A percentile compares a stretch with the other conserved stretches of the same genome.
These are phyloP conservation scores for Lomentospora prolificans DNA, from an alignment of 2,329 filamentous ascomycete genomes.

Conservation along the genomic window DNA sequence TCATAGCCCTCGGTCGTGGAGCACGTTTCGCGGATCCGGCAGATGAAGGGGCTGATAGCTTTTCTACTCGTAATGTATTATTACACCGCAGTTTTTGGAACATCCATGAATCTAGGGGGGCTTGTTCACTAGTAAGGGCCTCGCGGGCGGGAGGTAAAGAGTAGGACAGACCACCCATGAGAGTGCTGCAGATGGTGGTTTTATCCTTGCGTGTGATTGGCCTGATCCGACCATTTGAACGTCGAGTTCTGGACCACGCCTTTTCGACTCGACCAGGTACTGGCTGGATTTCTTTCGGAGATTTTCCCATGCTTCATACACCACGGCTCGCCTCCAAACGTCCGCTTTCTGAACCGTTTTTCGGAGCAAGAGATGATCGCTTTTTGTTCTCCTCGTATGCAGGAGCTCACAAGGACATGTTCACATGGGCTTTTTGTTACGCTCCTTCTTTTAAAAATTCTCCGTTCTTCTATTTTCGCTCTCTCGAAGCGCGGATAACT, in stretches of 20 bases:
- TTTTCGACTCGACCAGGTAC: background rate
- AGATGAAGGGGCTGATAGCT: background rate
- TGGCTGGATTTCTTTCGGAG: background rate
- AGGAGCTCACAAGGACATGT: background rate
- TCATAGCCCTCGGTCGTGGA: background rate
- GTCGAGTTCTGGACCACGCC: constrained; percentile 1
- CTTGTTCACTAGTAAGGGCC: too few species aligned
- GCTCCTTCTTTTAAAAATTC: too few species aligned
- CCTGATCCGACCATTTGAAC: constrained; percentile 2
- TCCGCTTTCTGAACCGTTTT: too few species aligned
- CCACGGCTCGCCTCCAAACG: too few species aligned
- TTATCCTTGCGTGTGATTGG: background rate
- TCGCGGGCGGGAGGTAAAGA: too few species aligned
- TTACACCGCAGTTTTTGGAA: too few species aligned
- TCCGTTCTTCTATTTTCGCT: too few species aligned
- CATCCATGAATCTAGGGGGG: too few species aligned
- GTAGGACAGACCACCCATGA: too few species aligned
- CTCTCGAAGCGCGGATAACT: background rate
- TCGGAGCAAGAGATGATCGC: too few species aligned
- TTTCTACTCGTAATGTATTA: too few species aligned
- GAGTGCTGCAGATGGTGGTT: background rate
- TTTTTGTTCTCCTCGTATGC: too few species aligned
- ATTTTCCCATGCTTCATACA: background rate
- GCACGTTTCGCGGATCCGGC: background rate
- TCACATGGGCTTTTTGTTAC: background rate